These are phyloP conservation scores for Kodamaea sp. DNA, from an alignment of 1,139 yeast genomes.

Conservation along the genomic window DNA sequence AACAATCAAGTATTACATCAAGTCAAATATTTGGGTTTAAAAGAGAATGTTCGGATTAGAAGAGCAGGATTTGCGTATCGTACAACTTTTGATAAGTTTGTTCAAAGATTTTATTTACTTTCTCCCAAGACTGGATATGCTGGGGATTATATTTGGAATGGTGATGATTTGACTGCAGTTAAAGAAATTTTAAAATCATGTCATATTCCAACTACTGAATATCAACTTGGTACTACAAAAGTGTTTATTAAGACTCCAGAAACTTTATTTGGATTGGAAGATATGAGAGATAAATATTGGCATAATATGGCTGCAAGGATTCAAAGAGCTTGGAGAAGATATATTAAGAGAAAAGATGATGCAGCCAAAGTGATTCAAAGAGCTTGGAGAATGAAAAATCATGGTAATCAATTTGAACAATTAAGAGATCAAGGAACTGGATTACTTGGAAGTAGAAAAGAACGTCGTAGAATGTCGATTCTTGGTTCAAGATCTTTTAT, in stretches of 20 bases:
- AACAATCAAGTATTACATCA: conserved; percentile 90
- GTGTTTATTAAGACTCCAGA: conserved; percentile 97
- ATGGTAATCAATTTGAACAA: conserved; percentile 78
- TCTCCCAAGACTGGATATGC: conserved; percentile 94
- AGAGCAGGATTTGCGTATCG: conserved; percentile 99
- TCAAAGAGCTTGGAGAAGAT: conserved; percentile 95
- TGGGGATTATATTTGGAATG: conserved; percentile 95
- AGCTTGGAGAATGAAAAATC: conserved; percentile 76
- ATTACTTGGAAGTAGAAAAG: conserved; percentile 70
- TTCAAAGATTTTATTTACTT: conserved; percentile 87
- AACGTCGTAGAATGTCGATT: conserved; percentile 84
- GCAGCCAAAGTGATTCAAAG: conserved; percentile 84
- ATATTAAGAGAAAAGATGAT: conserved; percentile 74
- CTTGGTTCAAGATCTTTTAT: conserved; percentile 86
- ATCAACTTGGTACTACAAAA: conserved; percentile 90
- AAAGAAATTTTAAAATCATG: conserved; percentile 75
- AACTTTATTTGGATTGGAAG: conserved; percentile 91
- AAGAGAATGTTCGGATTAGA: conserved; percentile 94
- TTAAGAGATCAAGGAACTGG: conserved; percentile 80
- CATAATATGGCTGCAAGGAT: conserved; percentile 97
- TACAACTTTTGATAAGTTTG: conserved; percentile 94
- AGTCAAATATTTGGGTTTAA: conserved; percentile 91
- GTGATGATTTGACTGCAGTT: conserved; percentile 81
- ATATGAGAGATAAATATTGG: conserved; percentile 97
- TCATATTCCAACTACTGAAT: conserved; percentile 75